phyloP scores from a whole-genome alignment of 495 filamentous ascomycete genomes.

The Penicillium silybi region DNA sequence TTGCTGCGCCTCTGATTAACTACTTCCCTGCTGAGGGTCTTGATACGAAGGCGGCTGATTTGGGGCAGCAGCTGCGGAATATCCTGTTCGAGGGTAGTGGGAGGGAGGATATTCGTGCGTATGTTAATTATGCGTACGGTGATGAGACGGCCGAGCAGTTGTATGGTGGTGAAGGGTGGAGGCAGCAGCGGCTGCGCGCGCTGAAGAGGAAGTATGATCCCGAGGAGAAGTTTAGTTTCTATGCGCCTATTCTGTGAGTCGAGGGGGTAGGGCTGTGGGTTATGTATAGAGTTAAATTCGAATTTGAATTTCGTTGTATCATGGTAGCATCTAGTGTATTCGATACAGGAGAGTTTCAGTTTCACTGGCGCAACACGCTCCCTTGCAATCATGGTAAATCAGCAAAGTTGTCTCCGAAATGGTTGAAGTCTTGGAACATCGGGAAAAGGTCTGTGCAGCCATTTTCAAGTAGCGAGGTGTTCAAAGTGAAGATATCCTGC shows the following conservation, averaged over 20 bases:
- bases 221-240: constrained; percentile 47
- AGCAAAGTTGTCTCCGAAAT: no score
- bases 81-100: constrained; percentile 40
- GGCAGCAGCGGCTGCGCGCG: constrained; percentile 33
- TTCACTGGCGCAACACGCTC: no score
- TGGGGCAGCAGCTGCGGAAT: constrained; percentile 40
- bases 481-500: no score
- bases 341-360: no score
- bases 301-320: no score
- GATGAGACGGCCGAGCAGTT: constrained; percentile 40
- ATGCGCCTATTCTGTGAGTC: constrained; percentile 36
- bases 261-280: background rate
- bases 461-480: no score
- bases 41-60: constrained; percentile 17
- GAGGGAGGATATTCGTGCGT: constrained; percentile 34
- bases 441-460: no score
- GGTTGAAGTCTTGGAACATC: no score
- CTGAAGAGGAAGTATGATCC: constrained; percentile 59
- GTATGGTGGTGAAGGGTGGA: constrained; percentile 53
- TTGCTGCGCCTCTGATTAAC: constrained; percentile 39
- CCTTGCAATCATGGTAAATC: no score
- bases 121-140: constrained; percentile 61
- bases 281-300: background rate
- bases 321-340: no score
- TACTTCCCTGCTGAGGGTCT: constrained; percentile 34